Evolutionary conservation across 192 early-diverging fungal genomes (phyloP).

Genomic region (Podochytrium sp.): DNA sequence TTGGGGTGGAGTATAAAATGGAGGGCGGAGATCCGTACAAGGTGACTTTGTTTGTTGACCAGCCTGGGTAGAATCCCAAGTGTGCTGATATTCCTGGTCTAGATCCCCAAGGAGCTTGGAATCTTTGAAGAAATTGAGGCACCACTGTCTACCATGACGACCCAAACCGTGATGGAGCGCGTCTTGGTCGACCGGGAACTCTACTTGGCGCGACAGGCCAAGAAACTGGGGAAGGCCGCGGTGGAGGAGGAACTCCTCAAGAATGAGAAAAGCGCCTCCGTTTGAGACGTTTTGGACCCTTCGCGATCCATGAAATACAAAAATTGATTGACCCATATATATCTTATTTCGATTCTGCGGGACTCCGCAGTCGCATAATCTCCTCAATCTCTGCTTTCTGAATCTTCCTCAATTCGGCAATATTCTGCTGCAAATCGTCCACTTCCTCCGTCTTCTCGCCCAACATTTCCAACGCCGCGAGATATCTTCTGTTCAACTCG

Average conservation of each 20-base stretch:
- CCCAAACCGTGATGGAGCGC: slow-evolving; percentile 83
- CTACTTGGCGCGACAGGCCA: slow-evolving; percentile 49
- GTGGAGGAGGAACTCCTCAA: slow-evolving; percentile 43
- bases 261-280: slow-evolving; percentile 23
- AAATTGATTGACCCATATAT: no score
- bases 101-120: slow-evolving; percentile 76
- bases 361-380: slow-evolving; percentile 36
- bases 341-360: no score
- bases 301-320: no score
- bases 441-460: slow-evolving; percentile 90
- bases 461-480: slow-evolving; percentile 80
- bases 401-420: slow-evolving; percentile 64
- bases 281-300: no score
- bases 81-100: neutral
- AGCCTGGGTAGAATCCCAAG: neutral
- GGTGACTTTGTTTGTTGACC: slow-evolving; percentile 34
- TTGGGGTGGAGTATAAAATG: slow-evolving; percentile 64
- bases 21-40: slow-evolving; percentile 84
- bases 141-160: slow-evolving; percentile 77
- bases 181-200: slow-evolving; percentile 86
- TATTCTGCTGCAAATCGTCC: slow-evolving; percentile 81
- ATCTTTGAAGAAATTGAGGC: slow-evolving; percentile 84
- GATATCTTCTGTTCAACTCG: slow-evolving; percentile 66
- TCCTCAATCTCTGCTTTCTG: slow-evolving; percentile 81
- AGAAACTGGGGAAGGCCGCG: slow-evolving; percentile 52